A percentile compares a stretch with the other conserved stretches of the same genome.
Evolutionary conservation across 139 green algal species (phyloP).

Genomic region (Picochlorum costavermella): DNA sequence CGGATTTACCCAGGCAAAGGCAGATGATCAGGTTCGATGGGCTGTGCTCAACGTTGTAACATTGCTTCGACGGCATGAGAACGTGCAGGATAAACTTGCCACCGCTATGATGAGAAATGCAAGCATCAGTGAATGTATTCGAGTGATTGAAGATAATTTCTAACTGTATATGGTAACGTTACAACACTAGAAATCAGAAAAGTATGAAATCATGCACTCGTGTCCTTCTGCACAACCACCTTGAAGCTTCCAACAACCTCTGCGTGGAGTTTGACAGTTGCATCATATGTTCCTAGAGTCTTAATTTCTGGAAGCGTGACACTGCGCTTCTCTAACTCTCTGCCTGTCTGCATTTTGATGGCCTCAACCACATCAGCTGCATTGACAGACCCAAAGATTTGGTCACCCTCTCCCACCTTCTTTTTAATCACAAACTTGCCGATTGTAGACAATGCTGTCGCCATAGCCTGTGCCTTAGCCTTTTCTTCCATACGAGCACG

Average conservation of each 20-base stretch:
- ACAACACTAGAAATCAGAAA: constrained; percentile 8
- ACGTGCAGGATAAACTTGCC: constrained; percentile 56
- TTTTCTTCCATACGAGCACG: constrained; percentile 45
- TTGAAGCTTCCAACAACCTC: constrained; percentile 77
- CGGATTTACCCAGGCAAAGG: constrained; percentile 51
- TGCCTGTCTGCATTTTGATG: constrained; percentile 69
- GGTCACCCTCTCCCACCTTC: constrained; percentile 74
- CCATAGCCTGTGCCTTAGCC: constrained; percentile 47
- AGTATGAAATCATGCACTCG: background rate
- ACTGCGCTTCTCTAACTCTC: constrained; percentile 57
- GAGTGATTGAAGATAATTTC: constrained; percentile 59
- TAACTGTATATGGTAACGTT: constrained; percentile 28
- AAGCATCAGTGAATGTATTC: constrained; percentile 64
- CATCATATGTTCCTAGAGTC: constrained; percentile 69
- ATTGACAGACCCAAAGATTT: constrained; percentile 76
- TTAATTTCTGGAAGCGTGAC: constrained; percentile 86
- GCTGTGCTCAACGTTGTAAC: constrained; percentile 79
- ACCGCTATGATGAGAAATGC: constrained; percentile 56
- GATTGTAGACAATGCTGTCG: constrained; percentile 54
- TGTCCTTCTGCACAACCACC: constrained; percentile 71
- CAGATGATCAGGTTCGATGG: constrained; percentile 83
- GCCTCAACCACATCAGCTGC: constrained; percentile 62
- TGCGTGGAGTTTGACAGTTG: constrained; percentile 58
- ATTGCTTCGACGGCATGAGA: constrained; percentile 68
- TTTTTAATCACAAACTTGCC: constrained; percentile 90